A percentile compares a stretch with the other conserved stretches of the same genome.
Conservation (phyloP, 768 basidiomycete genomes). For the Collybia nuda region DNA sequence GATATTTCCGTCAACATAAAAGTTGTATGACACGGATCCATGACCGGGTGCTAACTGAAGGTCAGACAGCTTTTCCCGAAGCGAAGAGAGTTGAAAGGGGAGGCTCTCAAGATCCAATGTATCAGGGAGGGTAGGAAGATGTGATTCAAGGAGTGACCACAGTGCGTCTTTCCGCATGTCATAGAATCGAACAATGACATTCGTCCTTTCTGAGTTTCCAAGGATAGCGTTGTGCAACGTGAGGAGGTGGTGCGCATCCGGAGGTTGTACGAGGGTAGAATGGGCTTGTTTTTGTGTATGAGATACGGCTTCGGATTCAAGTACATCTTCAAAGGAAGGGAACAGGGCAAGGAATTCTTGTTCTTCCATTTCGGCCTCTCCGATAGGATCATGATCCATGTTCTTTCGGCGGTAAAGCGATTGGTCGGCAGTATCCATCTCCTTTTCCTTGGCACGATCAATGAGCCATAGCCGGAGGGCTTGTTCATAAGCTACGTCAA, state of each 20-base stretch:
- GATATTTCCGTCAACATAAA: slow-evolving; percentile 81
- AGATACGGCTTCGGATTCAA: slow-evolving; percentile 30
- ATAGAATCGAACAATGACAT: slow-evolving; percentile 21
- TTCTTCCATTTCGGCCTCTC: slow-evolving; percentile 79
- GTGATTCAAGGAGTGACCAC: slow-evolving; percentile 28
- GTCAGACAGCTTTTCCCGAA: slow-evolving; percentile 38
- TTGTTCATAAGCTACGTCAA: slow-evolving; percentile 66
- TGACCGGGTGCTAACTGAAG: slow-evolving; percentile 23
- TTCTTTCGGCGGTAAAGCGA: slow-evolving; percentile 76
- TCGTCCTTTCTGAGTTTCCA: slow-evolving; percentile 3
- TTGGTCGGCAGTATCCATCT: slow-evolving; percentile 59
- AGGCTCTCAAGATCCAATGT: slow-evolving; percentile 52
- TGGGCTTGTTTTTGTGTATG: slow-evolving; percentile 10
- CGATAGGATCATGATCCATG: slow-evolving; percentile 48
- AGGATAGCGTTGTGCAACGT: slow-evolving; percentile 50
- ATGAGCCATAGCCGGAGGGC: slow-evolving; percentile 80
- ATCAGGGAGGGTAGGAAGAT: slow-evolving; percentile 30
- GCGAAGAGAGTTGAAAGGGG: slow-evolving; percentile 49
- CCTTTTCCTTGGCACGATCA: slow-evolving; percentile 69
- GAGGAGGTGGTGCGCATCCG: slow-evolving; percentile 39
- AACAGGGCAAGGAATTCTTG: slow-evolving; percentile 83
- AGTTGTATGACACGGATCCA: slow-evolving; percentile 50
- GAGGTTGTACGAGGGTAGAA: slow-evolving; percentile 26
- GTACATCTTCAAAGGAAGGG: slow-evolving; percentile 73
- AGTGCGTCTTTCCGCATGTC: slow-evolving; percentile 31